Conservation (phyloP, 2,329 filamentous ascomycete species). For the Fusarium tricinctum region DNA sequence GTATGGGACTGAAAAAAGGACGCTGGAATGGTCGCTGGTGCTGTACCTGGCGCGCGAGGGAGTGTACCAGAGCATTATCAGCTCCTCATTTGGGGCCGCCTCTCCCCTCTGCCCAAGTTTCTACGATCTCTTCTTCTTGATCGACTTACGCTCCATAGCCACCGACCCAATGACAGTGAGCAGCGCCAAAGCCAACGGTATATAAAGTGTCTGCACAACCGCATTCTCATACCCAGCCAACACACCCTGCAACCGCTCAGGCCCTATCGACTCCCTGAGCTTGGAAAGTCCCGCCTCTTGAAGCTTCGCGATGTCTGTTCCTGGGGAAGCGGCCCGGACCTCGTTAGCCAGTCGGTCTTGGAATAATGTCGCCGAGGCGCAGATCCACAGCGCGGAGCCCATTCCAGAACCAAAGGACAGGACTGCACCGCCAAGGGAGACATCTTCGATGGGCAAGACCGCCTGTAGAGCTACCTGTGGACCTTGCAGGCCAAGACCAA, state of each 20-base stretch:
- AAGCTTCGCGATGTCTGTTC: conserved; percentile 13
- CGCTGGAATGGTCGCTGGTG: too few relatives aligned
- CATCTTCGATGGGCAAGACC: conserved; percentile 37
- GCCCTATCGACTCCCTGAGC: conserved; percentile 34
- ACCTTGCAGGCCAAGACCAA: conserved; percentile 44
- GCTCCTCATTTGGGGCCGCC: too few relatives aligned
- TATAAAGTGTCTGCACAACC: conserved; percentile 44
- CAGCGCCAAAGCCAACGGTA: conserved; percentile 37
- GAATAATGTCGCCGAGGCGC: conserved; percentile 46
- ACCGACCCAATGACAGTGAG: conserved; percentile 39
- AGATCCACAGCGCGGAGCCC: conserved; percentile 46
- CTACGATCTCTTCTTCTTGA: conserved; percentile 43
- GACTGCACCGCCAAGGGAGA: conserved; percentile 45
- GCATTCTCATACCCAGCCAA: conserved; percentile 43
- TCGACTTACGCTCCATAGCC: conserved; percentile 43
- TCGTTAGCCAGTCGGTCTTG: conserved; percentile 38
- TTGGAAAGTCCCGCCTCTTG: conserved; percentile 33
- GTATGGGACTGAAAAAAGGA: too few relatives aligned
- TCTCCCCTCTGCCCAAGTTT: too few relatives aligned
- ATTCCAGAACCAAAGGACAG: conserved; percentile 44
- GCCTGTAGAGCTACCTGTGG: conserved; percentile 41
- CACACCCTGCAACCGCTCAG: conserved; percentile 25
- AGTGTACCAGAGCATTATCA: too few relatives aligned
- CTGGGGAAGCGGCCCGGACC: conserved; percentile 31
- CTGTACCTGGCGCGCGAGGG: too few relatives aligned